Evolutionary conservation across 1,284 basidiomycete species (phyloP).

Genomic region (Pseudomicrostroma phylloplanum): DNA sequence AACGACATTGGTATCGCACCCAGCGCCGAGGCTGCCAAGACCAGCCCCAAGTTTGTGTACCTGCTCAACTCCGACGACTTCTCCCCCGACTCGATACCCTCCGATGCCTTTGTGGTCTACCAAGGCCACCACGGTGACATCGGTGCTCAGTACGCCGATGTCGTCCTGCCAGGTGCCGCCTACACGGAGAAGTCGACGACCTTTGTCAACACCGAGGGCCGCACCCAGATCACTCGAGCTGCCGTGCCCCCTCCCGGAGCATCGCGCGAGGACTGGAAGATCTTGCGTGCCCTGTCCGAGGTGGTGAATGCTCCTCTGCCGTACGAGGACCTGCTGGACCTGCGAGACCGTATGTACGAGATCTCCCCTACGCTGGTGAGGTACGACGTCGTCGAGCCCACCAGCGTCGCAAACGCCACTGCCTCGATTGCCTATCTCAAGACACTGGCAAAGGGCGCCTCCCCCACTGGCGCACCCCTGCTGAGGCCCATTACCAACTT

Average conservation of each 20-base stretch:
- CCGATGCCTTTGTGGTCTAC: conserved; percentile 94
- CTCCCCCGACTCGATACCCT: conserved; percentile 80
- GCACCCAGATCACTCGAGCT: conserved; percentile 80
- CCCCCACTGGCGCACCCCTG: conserved; percentile 56
- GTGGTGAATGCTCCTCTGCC: conserved; percentile 71
- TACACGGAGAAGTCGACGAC: conserved; percentile 94
- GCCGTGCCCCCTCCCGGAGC: conserved; percentile 94
- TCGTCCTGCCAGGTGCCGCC: conserved; percentile 83
- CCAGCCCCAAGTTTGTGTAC: conserved; percentile 91
- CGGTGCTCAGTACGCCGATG: conserved; percentile 92
- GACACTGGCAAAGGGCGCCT: not conserved
- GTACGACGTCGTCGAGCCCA: conserved; percentile 77
- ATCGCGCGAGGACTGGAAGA: conserved; percentile 97
- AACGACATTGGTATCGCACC: conserved; percentile 92
- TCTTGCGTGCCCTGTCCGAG: conserved; percentile 91
- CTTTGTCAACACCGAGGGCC: conserved; percentile 96
- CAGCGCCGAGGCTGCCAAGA: conserved; percentile 66
- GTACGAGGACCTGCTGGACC: conserved; percentile 79
- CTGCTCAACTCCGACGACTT: conserved; percentile 94
- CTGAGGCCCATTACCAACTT: conserved; percentile 82
- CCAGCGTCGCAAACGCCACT: conserved; percentile 54
- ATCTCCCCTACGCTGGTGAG: conserved; percentile 84
- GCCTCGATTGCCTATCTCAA: conserved; percentile 21
- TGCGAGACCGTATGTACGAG: conserved; percentile 95
- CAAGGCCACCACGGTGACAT: conserved; percentile 98